A percentile compares a stretch with the other conserved stretches of the same genome.
Conservation (phyloP, 495 filamentous ascomycete genomes). For the Cercophora scortea region DNA sequence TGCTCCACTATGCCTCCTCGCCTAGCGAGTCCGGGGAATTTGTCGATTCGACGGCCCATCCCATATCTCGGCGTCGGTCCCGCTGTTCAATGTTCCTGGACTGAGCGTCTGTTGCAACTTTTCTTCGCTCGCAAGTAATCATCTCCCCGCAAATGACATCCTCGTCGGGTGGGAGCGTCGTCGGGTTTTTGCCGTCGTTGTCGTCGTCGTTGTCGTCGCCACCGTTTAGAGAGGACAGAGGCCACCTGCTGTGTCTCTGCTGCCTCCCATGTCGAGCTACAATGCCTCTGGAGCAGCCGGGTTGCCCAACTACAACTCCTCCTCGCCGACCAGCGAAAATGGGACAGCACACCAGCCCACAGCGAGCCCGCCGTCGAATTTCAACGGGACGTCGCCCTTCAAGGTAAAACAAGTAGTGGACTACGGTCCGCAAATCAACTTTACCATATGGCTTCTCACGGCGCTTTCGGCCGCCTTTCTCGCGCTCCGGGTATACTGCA, state of each 20-base stretch:
- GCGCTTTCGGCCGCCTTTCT: slow-evolving; percentile 27
- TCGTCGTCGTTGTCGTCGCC: slow-evolving; percentile 4
- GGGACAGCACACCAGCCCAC: slow-evolving; percentile 2
- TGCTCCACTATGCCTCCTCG: slow-evolving; percentile 2
- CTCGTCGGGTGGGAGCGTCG: slow-evolving; percentile 3
- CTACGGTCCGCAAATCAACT: slow-evolving; percentile 32
- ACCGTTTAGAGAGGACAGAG: slow-evolving; percentile 3
- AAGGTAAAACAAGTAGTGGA: slow-evolving; percentile 10
- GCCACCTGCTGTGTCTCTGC: slow-evolving; percentile 3
- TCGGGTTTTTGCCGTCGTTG: slow-evolving; percentile 5
- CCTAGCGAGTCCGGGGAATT: slow-evolving; percentile 14
- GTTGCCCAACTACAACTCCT: slow-evolving; percentile 3
- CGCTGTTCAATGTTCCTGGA: slow-evolving; percentile 3
- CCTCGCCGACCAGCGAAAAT: slow-evolving; percentile 2
- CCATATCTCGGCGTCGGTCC: slow-evolving; percentile 18
- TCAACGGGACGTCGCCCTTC: slow-evolving; percentile 3
- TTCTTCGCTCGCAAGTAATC: slow-evolving; percentile 2
- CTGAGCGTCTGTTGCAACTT: not conserved
- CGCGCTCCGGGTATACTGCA: slow-evolving; percentile 28
- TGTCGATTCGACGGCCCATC: slow-evolving; percentile 12
- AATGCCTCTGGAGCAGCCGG: slow-evolving; percentile 3
- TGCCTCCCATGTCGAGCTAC: slow-evolving; percentile 14
- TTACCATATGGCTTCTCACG: slow-evolving; percentile 30
- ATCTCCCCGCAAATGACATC: slow-evolving; percentile 10
- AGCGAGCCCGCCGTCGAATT: not conserved